Evolutionary conservation across 345 rosid genomes (phyloP), one percentile per base, ranked within the genome.

Genomic region (Eucalyptus erythrocorys): DNA sequence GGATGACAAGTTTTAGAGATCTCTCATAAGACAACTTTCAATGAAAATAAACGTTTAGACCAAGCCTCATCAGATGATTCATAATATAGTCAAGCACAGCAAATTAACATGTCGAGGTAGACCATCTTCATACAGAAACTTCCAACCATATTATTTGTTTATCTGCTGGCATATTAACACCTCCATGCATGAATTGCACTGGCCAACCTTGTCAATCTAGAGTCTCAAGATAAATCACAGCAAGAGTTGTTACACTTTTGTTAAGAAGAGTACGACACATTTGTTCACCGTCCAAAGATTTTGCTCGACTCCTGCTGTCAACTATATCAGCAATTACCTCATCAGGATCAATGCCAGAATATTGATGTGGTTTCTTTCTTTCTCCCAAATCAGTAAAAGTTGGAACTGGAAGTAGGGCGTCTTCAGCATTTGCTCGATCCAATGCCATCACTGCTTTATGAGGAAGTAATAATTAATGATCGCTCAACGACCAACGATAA

Each of bases 391-490:
- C 93, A 89, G 94, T 93, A 89, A 94, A 85, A 89, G 91, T 93
- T 85, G 97, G 92, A 64, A 95, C 90, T 80, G 98, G 98, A 90
- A 95, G 95, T 53, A 92, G 68, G 43, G 98, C 97, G 89, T 95
- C 98, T 92, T 98, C 98, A 48, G 97, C 97, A 93, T 95, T 92
- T 68, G 98, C 94, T 89, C 97, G 95, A 90, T 98, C 99, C 89
- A 98, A 88, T 87, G 99, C 97, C 88, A 93, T 94, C 55, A 95
- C 99, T 98, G 93, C 87, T 76, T 61, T 92, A 90, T 81, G 14
- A 92, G 45, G 79, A 92, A 89, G 45, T 50, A 76, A 22, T 81
- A 87, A 51, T 84, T 10, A 76, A 50, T 48, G 32, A 50, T 85
- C 16, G 11, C 43, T 32, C 17, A 85, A 15, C 14, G 42, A 85